Percentiles rank a stretch among this genome's conserved stretches.
These are phyloP conservation scores for Neobulgaria alba DNA, from an alignment of 2,329 filamentous ascomycete genomes.

Conservation along the genomic window DNA sequence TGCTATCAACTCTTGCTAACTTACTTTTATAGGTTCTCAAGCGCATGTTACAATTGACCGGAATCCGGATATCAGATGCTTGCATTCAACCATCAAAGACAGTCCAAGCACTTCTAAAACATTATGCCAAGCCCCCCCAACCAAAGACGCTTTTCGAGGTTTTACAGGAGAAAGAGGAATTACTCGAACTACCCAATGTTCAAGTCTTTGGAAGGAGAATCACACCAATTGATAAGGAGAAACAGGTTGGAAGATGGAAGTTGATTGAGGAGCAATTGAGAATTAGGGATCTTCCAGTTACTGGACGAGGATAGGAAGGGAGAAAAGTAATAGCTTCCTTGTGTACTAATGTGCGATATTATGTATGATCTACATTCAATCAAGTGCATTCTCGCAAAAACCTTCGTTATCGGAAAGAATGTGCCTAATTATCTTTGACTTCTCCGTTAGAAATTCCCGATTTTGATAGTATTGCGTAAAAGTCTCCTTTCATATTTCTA, in stretches of 20 bases:
- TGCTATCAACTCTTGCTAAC: background rate
- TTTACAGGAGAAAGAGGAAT: constrained; percentile 37
- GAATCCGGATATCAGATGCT: constrained; percentile 64
- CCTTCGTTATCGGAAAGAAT: no score
- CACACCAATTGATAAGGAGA: constrained; percentile 65
- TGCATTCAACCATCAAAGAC: constrained; percentile 49
- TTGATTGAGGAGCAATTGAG: constrained; percentile 63
- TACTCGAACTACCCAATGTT: constrained; percentile 59
- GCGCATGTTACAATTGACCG: constrained; percentile 73
- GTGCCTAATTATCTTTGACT: no score
- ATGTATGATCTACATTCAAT: background rate
- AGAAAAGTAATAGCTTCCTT: background rate
- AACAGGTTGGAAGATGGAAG: constrained; percentile 68
- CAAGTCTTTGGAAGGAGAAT: constrained; percentile 54
- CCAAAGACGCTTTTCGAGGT: constrained; percentile 54
- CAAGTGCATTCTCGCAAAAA: no score
- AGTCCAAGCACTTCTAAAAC: constrained; percentile 44
- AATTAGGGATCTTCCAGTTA: constrained; percentile 51
- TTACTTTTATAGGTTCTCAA: constrained; percentile 57
- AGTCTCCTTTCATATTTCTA: no score
- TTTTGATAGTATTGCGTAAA: no score
- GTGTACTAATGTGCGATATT: background rate
- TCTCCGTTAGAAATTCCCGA: no score
- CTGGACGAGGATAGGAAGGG: constrained; percentile 28
- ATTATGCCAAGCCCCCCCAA: constrained; percentile 46